Conservation (phyloP, 2,329 filamentous ascomycete species). For the Mariannaea sp. region DNA sequence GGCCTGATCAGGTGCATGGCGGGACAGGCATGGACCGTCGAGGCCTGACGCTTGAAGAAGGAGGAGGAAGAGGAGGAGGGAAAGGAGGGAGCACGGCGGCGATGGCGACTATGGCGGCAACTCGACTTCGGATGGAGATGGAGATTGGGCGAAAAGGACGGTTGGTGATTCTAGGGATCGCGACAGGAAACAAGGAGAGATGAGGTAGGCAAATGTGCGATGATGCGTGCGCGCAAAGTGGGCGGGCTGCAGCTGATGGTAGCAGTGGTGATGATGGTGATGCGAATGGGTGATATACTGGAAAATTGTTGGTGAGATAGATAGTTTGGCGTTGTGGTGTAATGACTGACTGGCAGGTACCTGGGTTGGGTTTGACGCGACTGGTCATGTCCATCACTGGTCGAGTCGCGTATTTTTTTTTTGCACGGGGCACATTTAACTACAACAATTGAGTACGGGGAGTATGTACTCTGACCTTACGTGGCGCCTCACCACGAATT, state of each 20-base stretch:
- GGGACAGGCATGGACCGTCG: constrained; percentile 32
- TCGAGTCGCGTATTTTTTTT: too few relatives aligned
- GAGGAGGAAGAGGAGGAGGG: neutral
- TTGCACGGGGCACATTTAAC: too few relatives aligned
- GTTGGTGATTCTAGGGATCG: too few relatives aligned
- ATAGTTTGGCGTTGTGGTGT: constrained; percentile 4
- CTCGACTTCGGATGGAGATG: too few relatives aligned
- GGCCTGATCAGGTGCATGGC: constrained; percentile 90
- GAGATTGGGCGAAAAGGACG: too few relatives aligned
- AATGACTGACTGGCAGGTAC: constrained; percentile 11
- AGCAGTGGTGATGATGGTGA: constrained; percentile 12
- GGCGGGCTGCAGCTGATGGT: constrained; percentile 4
- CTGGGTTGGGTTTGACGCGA: too few relatives aligned
- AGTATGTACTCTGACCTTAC: too few relatives aligned
- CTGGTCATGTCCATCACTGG: too few relatives aligned
- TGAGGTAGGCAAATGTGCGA: constrained; percentile 1
- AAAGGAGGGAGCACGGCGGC: too few relatives aligned
- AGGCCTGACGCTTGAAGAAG: constrained; percentile 10
- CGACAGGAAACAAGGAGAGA: neutral
- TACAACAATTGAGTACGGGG: too few relatives aligned
- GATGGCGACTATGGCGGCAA: too few relatives aligned
- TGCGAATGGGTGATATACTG: neutral
- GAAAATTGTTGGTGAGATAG: constrained; percentile 14
- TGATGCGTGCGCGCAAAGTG: neutral
- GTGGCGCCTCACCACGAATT: too few relatives aligned